A percentile compares a stretch with the other conserved stretches of the same genome.
Evolutionary conservation across 1,139 yeast species (phyloP).

Genomic region (Candida smagusa): DNA sequence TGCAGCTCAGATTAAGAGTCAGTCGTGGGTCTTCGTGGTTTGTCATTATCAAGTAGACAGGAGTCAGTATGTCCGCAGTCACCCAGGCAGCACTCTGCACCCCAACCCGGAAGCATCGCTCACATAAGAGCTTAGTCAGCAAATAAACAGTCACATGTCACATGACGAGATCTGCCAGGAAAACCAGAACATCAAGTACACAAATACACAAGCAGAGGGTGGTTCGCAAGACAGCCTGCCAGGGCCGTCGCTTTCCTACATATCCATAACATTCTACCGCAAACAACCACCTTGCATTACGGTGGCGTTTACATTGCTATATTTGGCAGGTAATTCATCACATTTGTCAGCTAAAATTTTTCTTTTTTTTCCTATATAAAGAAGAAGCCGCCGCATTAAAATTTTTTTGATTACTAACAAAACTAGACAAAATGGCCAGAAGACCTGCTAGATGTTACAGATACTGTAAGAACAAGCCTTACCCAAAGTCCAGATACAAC

Average conservation of each 20-base stretch:
- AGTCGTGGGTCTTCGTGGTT: no score
- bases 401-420: slow-evolving; percentile 27
- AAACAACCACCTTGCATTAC: background rate
- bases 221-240: no score
- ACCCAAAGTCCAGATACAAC: slow-evolving; percentile 99
- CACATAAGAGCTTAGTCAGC: no score
- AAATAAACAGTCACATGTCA: slow-evolving; percentile 9
- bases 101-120: no score
- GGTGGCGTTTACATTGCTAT: no score
- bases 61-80: no score
- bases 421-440: slow-evolving; percentile 87
- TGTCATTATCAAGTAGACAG: no score
- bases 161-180: slow-evolving; percentile 1
- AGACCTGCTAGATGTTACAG: slow-evolving; percentile 99
- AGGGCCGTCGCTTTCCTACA: no score
- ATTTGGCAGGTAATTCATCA: background rate
- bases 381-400: slow-evolving; percentile 1
- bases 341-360: slow-evolving; percentile 11
- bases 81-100: no score
- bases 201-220: no score
- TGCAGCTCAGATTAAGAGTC: no score
- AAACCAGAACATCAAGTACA: background rate
- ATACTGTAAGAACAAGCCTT: slow-evolving; percentile 99
- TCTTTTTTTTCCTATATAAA: slow-evolving; percentile 7
- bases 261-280: background rate